Evolutionary conservation across 2,329 filamentous ascomycete genomes (phyloP), one percentile per base, ranked within the genome.

Genomic region (Diplocarpon mali): DNA sequence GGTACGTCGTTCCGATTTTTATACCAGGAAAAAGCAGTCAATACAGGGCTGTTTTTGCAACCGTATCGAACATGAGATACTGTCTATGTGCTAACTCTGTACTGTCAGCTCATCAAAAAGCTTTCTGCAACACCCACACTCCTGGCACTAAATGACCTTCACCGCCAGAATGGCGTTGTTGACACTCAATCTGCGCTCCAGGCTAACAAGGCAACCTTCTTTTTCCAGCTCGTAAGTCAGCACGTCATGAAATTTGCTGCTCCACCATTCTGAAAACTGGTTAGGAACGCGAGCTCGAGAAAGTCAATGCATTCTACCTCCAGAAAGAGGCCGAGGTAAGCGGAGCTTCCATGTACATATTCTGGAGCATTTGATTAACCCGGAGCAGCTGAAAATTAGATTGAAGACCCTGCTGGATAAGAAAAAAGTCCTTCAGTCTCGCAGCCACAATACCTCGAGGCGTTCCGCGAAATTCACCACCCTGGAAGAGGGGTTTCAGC

Each of bases 161-260:
- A 68, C 55, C 68, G 69, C 51, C 63, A 65, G 40, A 60, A 63
- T 52, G 66, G 67, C 39, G 65, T 68, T 40, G 61, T 72, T 54
- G 88, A 95, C 64, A 80, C 88, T n/a, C 89, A 94, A 67, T 80
- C 83, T 40, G 83, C 88, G 37, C 72, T 96, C 40, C 89, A 95
- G 65, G 92, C 90, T 46, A 98, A 98, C 69, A 95, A 93, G 68
- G 90, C 90, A 45, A 94, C 90, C 10, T 98, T 98, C 68, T 98
- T 98, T 74, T 96, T 96, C 65, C 85, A 92, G 65, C 72, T 98
- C 65, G 88, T 95, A 76, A 63, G 79, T 55, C 44, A 39, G 40
- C 44, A 39, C 37, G 39, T 44, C 16, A 47, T 47, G 45, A 53
- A 27, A 47, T 44, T 51, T 40, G 49, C 54, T 38, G 38, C 29